These are phyloP conservation scores for Amaranthus cruentus DNA, from an alignment of 148 eudicot species.

Conservation along the genomic window DNA sequence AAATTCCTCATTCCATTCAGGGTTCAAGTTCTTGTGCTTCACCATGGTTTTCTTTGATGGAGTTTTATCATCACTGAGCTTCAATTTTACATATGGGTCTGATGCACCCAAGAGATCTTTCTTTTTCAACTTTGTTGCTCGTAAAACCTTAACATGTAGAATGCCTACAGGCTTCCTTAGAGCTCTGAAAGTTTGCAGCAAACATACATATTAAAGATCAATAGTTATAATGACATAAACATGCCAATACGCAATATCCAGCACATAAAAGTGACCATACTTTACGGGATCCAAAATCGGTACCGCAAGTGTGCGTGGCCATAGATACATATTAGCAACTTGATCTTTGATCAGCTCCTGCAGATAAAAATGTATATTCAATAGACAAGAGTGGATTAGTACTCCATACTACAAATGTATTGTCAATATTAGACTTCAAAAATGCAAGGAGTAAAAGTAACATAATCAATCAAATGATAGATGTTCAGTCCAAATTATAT, in stretches of 20 bases:
- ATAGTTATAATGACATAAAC: not conserved
- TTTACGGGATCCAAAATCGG: conserved; percentile 72
- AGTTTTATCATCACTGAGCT: conserved; percentile 71
- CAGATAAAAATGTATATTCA: not conserved
- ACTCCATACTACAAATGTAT: too few species aligned
- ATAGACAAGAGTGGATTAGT: too few species aligned
- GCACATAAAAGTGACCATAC: conserved; percentile 32
- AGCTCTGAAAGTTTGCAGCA: conserved; percentile 49
- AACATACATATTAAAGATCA: not conserved
- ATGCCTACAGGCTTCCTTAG: conserved; percentile 77
- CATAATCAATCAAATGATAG: too few species aligned
- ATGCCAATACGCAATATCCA: not conserved
- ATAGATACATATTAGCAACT: conserved; percentile 88
- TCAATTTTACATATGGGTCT: conserved; percentile 80
- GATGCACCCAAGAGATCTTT: conserved; percentile 85
- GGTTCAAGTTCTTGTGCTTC: conserved; percentile 83
- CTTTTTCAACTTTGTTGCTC: conserved; percentile 72
- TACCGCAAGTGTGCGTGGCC: conserved; percentile 90
- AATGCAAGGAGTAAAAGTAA: too few species aligned
- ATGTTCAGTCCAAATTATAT: too few species aligned
- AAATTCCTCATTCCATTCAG: conserved; percentile 93
- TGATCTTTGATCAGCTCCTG: conserved; percentile 86
- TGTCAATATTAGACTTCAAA: too few species aligned
- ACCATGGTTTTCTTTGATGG: conserved; percentile 86
- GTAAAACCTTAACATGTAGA: conserved; percentile 68